Evolutionary conservation across 2,329 filamentous ascomycete genomes (phyloP), one percentile per base, ranked within the genome.

Genomic region (Verticillium tricorpus): DNA sequence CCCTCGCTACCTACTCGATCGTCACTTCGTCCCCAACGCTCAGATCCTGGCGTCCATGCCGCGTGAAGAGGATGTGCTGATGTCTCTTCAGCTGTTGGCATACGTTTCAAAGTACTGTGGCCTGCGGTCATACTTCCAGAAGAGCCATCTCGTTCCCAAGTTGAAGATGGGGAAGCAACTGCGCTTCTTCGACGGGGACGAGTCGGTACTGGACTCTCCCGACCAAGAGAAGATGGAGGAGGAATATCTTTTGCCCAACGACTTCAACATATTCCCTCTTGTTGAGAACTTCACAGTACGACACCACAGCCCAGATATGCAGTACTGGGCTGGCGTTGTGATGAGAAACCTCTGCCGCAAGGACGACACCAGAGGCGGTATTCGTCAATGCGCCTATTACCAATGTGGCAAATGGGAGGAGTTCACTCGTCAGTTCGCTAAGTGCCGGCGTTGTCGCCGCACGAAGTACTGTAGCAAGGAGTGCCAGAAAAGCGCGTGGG

Each of bases 391-490:
- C 75, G 95, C 95, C 60, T 97, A 97, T 79, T 99, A 96, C 79
- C 89, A 97, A 76, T 99, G 95, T 75, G 94, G 94, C 64, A 97
- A 96, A 74, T 99, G 95, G 95, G 95, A 99, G 76, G 91, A 97
- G 77, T 97, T 88, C 74, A 93, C 94, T 45, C 88, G 95, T 64
- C 94, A 99, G 73, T 99, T 99, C 76, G 95, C 95, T 68, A 99
- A 99, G 78, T 99, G 95, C 78, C 89, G 95, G 67, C 89, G 95
- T 67, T 99, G 95, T 79, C 88, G 95, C 69, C 88, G 95, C 67
- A 99, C 95, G 65, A 99, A 99, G 77, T 97, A 97, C 80, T 99
- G 95, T 87, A 97, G 93, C 85, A 99, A 99, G 78, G 95, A 99
- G 76, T 99, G 95, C 77, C 95, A 99, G 78, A 98, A 98, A 82